A percentile compares a stretch with the other conserved stretches of the same genome.
These are phyloP conservation scores for Trichosporon ovoides DNA, from an alignment of 1,284 basidiomycete species.

Conservation along the genomic window DNA sequence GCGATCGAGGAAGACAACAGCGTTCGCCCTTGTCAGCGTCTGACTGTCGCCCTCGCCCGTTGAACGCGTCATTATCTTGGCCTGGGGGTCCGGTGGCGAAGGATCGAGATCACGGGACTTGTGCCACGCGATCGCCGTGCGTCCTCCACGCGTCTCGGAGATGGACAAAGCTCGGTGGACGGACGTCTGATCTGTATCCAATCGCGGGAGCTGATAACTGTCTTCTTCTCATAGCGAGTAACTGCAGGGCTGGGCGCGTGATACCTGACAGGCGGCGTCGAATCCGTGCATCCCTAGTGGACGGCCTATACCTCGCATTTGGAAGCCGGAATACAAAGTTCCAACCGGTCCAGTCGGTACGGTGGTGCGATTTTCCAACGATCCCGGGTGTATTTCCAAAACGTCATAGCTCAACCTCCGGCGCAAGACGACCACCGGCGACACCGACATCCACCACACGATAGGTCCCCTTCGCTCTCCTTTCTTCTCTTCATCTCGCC, in stretches of 20 bases:
- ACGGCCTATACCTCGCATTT: background rate
- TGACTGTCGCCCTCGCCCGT: background rate
- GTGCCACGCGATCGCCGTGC: background rate
- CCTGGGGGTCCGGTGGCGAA: background rate
- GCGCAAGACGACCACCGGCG: too few species aligned
- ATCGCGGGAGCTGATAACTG: background rate
- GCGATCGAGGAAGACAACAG: background rate
- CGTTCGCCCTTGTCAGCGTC: background rate
- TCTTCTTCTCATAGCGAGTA: too few species aligned
- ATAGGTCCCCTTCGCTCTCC: background rate
- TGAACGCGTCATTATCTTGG: slow-evolving; percentile 2
- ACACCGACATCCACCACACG: background rate
- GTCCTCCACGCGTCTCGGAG: slow-evolving; percentile 2
- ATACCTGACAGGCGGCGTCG: too few species aligned
- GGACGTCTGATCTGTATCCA: background rate
- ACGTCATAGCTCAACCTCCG: background rate
- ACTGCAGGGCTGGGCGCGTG: too few species aligned
- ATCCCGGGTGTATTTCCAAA: slow-evolving; percentile 3
- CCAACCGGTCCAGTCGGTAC: too few species aligned
- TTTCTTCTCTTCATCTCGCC: background rate
- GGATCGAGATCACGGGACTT: background rate
- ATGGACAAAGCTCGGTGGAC: background rate
- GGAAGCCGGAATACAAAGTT: background rate
- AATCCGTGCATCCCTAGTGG: slow-evolving; percentile 3
- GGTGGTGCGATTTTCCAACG: background rate